A percentile compares a stretch with the other conserved stretches of the same genome.
phyloP scores from a whole-genome alignment of 148 eudicot species.

The Vaccinium vitisidaea region DNA sequence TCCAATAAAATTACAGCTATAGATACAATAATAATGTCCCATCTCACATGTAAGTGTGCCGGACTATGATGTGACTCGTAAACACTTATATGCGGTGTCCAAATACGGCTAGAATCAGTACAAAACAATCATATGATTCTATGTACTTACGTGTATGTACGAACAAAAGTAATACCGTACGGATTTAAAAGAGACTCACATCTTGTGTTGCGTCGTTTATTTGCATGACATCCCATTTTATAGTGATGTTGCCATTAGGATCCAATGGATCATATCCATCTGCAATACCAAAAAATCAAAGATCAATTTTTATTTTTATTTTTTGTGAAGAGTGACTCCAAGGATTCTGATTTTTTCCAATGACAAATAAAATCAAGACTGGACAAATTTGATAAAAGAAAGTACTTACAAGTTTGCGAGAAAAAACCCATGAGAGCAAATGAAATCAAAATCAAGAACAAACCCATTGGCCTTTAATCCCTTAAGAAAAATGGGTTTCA shows the following conservation, averaged over 20 bases:
- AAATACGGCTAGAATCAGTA: neutral
- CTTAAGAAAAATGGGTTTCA: conserved; percentile 22
- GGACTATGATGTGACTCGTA: neutral
- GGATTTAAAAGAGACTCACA: conserved; percentile 33
- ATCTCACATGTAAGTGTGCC: neutral
- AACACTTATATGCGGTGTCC: neutral
- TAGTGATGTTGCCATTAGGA: conserved; percentile 68
- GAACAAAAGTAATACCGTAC: neutral
- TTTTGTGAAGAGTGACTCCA: neutral
- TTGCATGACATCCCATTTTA: conserved; percentile 74
- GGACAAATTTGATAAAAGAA: neutral
- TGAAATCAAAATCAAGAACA: conserved; percentile 15
- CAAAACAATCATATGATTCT: neutral
- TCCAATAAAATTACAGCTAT: neutral
- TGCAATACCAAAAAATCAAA: conserved; percentile 27
- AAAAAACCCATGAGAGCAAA: conserved; percentile 10
- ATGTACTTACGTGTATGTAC: neutral
- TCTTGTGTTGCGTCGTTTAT: conserved; percentile 30
- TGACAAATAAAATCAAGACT: no score
- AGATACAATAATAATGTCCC: neutral
- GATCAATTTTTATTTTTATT: neutral
- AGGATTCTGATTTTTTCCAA: neutral
- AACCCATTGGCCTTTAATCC: conserved; percentile 23
- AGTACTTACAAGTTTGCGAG: conserved; percentile 34
- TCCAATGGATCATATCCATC: conserved; percentile 85